phyloP scores from a whole-genome alignment of 2,329 filamentous ascomycete species.

The Fusarium protoensiforme region DNA sequence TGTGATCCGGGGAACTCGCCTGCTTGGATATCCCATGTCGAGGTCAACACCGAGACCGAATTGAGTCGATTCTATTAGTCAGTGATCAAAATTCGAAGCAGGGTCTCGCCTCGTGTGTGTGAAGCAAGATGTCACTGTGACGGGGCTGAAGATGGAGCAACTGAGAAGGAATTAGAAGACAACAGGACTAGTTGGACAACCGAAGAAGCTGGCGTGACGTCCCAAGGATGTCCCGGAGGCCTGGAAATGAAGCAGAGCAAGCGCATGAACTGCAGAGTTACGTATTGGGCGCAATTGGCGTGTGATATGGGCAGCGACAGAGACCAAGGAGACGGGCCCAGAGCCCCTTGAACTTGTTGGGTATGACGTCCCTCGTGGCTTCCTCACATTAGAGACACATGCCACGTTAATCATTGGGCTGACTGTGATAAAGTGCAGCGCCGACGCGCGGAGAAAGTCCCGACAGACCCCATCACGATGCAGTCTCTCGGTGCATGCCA shows the following conservation, averaged over 20 bases:
- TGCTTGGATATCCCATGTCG: background rate
- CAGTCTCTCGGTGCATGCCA: constrained; percentile 13
- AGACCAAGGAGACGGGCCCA: background rate
- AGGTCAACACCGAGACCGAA: background rate
- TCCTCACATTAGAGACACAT: constrained; percentile 27
- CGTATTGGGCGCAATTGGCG: background rate
- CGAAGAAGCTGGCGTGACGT: background rate
- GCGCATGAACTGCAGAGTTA: background rate
- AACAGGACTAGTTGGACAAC: background rate
- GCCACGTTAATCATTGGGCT: constrained; percentile 11
- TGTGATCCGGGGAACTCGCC: background rate
- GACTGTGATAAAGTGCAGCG: background rate
- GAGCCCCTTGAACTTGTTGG: constrained; percentile 5
- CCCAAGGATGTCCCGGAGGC: background rate
- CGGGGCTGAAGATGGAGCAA: constrained; percentile 14
- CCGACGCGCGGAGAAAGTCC: constrained; percentile 16
- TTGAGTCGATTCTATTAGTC: background rate
- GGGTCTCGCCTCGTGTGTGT: background rate
- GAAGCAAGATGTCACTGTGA: constrained; percentile 7
- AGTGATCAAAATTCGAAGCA: background rate
- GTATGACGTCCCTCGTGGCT: constrained; percentile 28
- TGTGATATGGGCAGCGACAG: background rate
- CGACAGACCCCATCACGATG: constrained; percentile 20
- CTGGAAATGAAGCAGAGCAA: background rate
- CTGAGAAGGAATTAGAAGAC: constrained; percentile 7